phyloP scores from a whole-genome alignment of 768 basidiomycete genomes.

The Leccinellum rugosiceps region DNA sequence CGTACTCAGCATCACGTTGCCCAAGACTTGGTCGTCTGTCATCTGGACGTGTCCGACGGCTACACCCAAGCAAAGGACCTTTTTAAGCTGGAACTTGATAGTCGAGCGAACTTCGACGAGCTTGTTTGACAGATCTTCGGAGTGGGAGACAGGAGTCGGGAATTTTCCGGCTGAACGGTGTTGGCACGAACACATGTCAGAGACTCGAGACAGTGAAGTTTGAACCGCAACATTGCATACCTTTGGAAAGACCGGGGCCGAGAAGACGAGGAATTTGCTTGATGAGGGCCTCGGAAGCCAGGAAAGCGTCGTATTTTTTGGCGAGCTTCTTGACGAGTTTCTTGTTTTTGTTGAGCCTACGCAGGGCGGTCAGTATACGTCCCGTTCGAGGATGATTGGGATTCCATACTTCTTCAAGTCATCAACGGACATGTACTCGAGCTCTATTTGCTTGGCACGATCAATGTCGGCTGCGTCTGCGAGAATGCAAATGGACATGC shows the following conservation, averaged over 20 bases:
- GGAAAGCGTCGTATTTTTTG: slow-evolving; percentile 99
- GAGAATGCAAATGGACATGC: slow-evolving; percentile 99
- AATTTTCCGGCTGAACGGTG: slow-evolving; percentile 85
- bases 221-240: slow-evolving; percentile 36
- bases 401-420: slow-evolving; percentile 91
- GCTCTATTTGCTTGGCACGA: slow-evolving; percentile 94
- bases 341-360: slow-evolving; percentile 98
- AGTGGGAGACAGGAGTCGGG: slow-evolving; percentile 93
- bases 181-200: background rate
- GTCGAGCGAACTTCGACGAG: slow-evolving; percentile 94
- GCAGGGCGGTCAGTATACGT: slow-evolving; percentile 1
- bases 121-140: slow-evolving; percentile 88
- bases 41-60: slow-evolving; percentile 98
- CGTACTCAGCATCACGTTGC: slow-evolving; percentile 95
- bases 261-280: slow-evolving; percentile 99
- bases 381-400: background rate
- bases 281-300: slow-evolving; percentile 95
- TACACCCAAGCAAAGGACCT: slow-evolving; percentile 98
- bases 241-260: slow-evolving; percentile 99
- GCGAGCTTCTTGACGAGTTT: slow-evolving; percentile 99
- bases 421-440: slow-evolving; percentile 99
- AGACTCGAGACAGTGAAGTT: background rate
- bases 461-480: slow-evolving; percentile 99
- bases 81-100: slow-evolving; percentile 99
- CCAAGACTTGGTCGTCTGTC: slow-evolving; percentile 95